A percentile compares a stretch with the other conserved stretches of the same genome.
These are phyloP conservation scores for Claviceps lovelessii DNA, from an alignment of 2,329 filamentous ascomycete genomes.

Conservation along the genomic window DNA sequence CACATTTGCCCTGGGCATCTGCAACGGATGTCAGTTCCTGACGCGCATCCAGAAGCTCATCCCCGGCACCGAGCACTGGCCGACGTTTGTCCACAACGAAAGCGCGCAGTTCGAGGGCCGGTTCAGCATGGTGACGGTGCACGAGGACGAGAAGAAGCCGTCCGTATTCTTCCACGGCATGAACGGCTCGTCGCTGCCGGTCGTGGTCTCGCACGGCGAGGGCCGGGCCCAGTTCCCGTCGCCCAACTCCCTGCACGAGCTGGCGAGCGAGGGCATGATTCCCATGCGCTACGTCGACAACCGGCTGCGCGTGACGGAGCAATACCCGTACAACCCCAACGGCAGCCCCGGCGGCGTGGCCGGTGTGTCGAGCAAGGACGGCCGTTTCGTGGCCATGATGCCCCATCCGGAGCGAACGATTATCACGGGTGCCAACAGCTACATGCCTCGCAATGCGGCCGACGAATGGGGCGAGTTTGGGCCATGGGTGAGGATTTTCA, in stretches of 20 bases:
- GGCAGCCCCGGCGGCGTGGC: constrained; percentile 71
- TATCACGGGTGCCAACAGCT: constrained; percentile 64
- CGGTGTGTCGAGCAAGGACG: constrained; percentile 62
- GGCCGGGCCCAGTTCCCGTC: constrained; percentile 60
- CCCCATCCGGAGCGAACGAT: constrained; percentile 88
- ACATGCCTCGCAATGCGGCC: constrained; percentile 42
- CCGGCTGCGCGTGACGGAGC: constrained; percentile 54
- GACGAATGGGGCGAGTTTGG: constrained; percentile 67
- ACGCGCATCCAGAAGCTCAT: constrained; percentile 66
- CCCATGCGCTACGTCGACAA: constrained; percentile 81
- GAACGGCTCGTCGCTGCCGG: constrained; percentile 66
- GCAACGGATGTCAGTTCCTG: constrained; percentile 95
- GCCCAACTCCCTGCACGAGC: constrained; percentile 33
- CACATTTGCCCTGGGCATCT: constrained; percentile 86
- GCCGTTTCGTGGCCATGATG: constrained; percentile 78
- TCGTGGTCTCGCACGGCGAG: constrained; percentile 83
- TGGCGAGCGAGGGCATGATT: constrained; percentile 55
- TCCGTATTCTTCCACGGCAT: constrained; percentile 88
- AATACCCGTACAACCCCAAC: constrained; percentile 79
- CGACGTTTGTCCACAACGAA: constrained; percentile 70
- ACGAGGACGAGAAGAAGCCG: constrained; percentile 40
- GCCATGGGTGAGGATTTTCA: constrained; percentile 77
- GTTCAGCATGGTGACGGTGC: constrained; percentile 66
- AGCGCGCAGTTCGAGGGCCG: constrained; percentile 85
- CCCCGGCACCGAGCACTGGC: constrained; percentile 72